Conservation (phyloP, 1,284 basidiomycete species). For the Cutaneotrichosporon arboriforme region DNA sequence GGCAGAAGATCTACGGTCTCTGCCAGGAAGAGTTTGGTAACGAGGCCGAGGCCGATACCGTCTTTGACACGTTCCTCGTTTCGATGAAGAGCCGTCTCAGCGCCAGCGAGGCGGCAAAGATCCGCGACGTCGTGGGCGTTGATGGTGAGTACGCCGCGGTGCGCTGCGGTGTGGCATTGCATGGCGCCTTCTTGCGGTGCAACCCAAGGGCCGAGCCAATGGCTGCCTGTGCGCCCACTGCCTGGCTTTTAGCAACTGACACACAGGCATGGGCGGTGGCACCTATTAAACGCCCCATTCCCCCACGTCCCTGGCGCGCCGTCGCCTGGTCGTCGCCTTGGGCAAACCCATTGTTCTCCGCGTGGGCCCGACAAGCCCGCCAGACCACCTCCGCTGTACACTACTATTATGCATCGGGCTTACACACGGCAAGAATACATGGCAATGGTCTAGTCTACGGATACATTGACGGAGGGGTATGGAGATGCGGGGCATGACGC, state of each 20-base stretch:
- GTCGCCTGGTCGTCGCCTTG: too few species aligned
- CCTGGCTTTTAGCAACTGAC: conserved; percentile 4
- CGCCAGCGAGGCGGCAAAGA: conserved; percentile 48
- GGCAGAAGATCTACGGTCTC: conserved; percentile 63
- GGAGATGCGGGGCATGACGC: background rate
- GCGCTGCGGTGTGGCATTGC: background rate
- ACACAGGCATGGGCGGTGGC: conserved; percentile 18
- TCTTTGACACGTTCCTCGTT: conserved; percentile 45
- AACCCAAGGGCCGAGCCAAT: too few species aligned
- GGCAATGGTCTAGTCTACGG: background rate
- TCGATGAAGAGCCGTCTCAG: conserved; percentile 42
- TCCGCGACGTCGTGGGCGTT: conserved; percentile 46
- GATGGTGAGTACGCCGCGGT: conserved; percentile 17
- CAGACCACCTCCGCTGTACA: too few species aligned
- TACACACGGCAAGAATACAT: background rate
- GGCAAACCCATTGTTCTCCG: background rate
- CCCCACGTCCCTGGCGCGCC: too few species aligned
- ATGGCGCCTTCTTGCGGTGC: too few species aligned
- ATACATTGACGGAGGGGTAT: background rate
- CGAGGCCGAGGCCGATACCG: conserved; percentile 56
- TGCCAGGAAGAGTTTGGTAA: conserved; percentile 63
- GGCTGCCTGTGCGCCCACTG: too few species aligned
- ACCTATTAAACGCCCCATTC: background rate
- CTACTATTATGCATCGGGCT: background rate
- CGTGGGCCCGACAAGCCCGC: too few species aligned